A percentile compares a stretch with the other conserved stretches of the same genome.
phyloP scores from a whole-genome alignment of 2,329 filamentous ascomycete genomes.

The Scortechinia acanthostroma region DNA sequence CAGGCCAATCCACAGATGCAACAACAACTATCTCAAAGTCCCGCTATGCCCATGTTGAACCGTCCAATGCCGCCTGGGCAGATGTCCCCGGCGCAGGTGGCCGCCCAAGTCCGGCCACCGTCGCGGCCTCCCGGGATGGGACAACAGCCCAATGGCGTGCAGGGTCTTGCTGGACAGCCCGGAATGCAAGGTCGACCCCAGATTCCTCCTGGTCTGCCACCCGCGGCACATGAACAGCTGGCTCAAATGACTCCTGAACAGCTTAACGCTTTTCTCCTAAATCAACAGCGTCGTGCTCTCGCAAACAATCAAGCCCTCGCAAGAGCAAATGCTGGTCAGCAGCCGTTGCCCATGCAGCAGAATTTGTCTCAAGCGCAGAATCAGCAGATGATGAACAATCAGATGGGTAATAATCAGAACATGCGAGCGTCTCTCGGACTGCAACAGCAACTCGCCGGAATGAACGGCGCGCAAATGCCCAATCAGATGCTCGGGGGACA shows the following conservation, averaged over 20 bases:
- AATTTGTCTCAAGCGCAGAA: constrained; percentile 20
- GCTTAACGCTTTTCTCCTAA: constrained; percentile 17
- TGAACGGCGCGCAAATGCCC: constrained; percentile 16
- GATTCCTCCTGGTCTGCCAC: constrained; percentile 22
- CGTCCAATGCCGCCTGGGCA: constrained; percentile 26
- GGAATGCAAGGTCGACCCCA: constrained; percentile 18
- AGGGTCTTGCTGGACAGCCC: constrained; percentile 14
- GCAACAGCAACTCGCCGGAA: constrained; percentile 19
- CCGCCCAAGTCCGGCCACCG: constrained; percentile 19
- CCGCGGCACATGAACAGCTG: constrained; percentile 20
- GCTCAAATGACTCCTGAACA: constrained; percentile 22
- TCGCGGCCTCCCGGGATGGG: constrained; percentile 20
- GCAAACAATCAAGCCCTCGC: constrained; percentile 18
- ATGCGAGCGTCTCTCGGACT: constrained; percentile 21
- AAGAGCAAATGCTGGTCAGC: constrained; percentile 17
- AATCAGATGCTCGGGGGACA: constrained; percentile 17
- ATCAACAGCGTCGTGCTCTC: constrained; percentile 18
- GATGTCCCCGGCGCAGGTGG: constrained; percentile 22
- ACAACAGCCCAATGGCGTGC: constrained; percentile 15
- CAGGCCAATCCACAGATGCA: constrained; percentile 17
- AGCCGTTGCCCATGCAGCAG: constrained; percentile 17
- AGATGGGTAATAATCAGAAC: constrained; percentile 19
- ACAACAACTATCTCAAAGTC: constrained; percentile 14
- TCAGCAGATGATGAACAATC: constrained; percentile 17
- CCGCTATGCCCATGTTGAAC: constrained; percentile 29